These are phyloP conservation scores for Remersonia thermophila DNA, from an alignment of 2,329 filamentous ascomycete genomes.

Conservation along the genomic window DNA sequence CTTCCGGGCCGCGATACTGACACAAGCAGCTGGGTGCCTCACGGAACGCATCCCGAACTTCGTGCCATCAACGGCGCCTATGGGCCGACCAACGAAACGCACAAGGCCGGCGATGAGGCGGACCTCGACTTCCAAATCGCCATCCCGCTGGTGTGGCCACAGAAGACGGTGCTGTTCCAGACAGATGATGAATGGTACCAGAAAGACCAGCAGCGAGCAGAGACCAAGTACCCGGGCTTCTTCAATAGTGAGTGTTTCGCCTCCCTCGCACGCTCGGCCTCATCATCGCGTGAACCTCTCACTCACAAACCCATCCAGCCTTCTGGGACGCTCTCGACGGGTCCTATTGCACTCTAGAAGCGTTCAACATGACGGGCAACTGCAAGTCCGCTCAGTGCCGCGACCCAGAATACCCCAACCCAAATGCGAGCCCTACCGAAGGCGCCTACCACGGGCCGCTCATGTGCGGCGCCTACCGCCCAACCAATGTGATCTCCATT, in stretches of 20 bases:
- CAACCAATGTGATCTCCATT: constrained; percentile 45
- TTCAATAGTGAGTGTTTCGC: constrained; percentile 14
- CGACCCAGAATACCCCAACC: constrained; percentile 15
- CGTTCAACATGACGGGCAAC: constrained; percentile 11
- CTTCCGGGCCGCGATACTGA: too few relatives aligned
- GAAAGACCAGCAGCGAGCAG: constrained; percentile 12
- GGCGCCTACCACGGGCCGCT: constrained; percentile 36
- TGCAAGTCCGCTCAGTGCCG: constrained; percentile 9
- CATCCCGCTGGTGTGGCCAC: constrained; percentile 39
- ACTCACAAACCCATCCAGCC: constrained; percentile 3
- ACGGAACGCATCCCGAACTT: constrained; percentile 19
- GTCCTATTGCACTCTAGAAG: constrained; percentile 13
- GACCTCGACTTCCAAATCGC: constrained; percentile 37
- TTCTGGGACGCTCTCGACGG: constrained; percentile 15
- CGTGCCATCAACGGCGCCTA: constrained; percentile 11
- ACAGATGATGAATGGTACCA: constrained; percentile 21
- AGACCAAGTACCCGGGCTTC: constrained; percentile 20
- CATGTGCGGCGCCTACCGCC: constrained; percentile 27
- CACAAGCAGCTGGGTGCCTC: constrained; percentile 13
- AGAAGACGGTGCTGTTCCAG: constrained; percentile 25
- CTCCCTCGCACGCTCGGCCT: too few relatives aligned
- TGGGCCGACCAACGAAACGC: constrained; percentile 7
- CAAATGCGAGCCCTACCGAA: constrained; percentile 3
- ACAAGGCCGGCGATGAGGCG: constrained; percentile 9
- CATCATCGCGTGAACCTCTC: background rate